A percentile compares a stretch with the other conserved stretches of the same genome.
phyloP scores from a whole-genome alignment of 352 stramenopile genomes.

The Pythium periplocum region DNA sequence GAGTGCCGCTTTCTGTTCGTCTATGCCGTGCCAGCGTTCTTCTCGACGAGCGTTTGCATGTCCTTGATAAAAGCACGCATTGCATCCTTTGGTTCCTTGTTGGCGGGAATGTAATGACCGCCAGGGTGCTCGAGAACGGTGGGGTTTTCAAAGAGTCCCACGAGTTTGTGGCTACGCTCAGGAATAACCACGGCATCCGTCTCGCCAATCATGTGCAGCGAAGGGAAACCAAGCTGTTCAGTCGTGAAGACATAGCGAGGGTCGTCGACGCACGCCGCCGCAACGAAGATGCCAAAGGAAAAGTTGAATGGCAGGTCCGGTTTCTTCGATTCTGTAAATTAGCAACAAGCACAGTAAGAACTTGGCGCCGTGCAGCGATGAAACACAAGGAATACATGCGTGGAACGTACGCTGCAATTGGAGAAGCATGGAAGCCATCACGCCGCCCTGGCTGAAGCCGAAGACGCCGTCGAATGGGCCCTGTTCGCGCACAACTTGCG shows the following conservation, averaged over 20 bases:
- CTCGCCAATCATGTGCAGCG: slow-evolving; percentile 78
- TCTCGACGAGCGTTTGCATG: slow-evolving; percentile 11
- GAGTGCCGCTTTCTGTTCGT: slow-evolving; percentile 1
- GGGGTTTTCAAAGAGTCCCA: slow-evolving; percentile 45
- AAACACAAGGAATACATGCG: background rate
- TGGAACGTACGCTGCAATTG: slow-evolving; percentile 54
- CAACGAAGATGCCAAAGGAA: slow-evolving; percentile 70
- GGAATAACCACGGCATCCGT: slow-evolving; percentile 66
- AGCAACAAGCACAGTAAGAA: background rate
- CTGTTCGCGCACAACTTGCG: slow-evolving; percentile 49
- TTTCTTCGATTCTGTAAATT: slow-evolving; percentile 24
- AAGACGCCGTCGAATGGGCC: slow-evolving; percentile 85
- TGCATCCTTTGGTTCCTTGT: slow-evolving; percentile 76
- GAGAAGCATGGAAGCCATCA: slow-evolving; percentile 60
- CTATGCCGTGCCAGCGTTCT: slow-evolving; percentile 2
- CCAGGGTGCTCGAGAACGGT: slow-evolving; percentile 56
- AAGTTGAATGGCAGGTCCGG: slow-evolving; percentile 55
- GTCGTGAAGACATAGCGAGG: slow-evolving; percentile 31
- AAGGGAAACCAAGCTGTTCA: slow-evolving; percentile 51
- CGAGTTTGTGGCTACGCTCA: slow-evolving; percentile 50
- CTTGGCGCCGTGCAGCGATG: too few species aligned
- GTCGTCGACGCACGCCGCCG: slow-evolving; percentile 42
- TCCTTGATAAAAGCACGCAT: slow-evolving; percentile 66
- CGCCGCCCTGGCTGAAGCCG: slow-evolving; percentile 80
- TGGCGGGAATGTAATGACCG: slow-evolving; percentile 83